Conservation (phyloP, 495 filamentous ascomycete genomes). For the Hypomontagnella submonticulosa region DNA sequence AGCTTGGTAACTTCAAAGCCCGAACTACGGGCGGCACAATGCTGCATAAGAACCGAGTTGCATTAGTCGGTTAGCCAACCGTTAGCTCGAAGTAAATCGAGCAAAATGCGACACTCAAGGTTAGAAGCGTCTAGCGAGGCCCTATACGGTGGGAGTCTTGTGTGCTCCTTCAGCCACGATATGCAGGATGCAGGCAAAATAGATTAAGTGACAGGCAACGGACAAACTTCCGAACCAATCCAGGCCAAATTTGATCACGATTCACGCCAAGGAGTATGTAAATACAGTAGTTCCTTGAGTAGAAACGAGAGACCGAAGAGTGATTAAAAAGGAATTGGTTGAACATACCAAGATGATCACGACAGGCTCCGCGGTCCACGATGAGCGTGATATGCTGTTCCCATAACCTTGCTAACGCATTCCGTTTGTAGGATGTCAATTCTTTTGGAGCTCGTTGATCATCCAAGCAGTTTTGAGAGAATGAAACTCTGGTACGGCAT, state of each 20-base stretch:
- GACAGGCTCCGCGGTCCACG: constrained; percentile 55
- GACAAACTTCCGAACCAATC: constrained; percentile 38
- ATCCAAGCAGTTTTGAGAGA: constrained; percentile 13
- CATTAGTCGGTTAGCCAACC: constrained; percentile 34
- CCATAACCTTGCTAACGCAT: constrained; percentile 51
- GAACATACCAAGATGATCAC: constrained; percentile 66
- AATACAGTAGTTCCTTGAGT: constrained; percentile 15
- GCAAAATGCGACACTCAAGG: constrained; percentile 35
- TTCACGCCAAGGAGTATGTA: constrained; percentile 19
- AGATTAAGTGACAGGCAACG: constrained; percentile 43
- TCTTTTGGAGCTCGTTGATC: constrained; percentile 9
- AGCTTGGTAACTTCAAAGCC: constrained; percentile 21
- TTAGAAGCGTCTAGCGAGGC: constrained; percentile 28
- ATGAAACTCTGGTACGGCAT: constrained; percentile 26
- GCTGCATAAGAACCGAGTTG: constrained; percentile 38
- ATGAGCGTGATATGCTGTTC: constrained; percentile 55
- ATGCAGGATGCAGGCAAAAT: constrained; percentile 39
- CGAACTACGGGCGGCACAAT: constrained; percentile 38
- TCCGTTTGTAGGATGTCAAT: constrained; percentile 1
- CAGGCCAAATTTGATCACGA: constrained; percentile 38
- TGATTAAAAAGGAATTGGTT: constrained; percentile 11
- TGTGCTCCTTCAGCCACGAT: constrained; percentile 36
- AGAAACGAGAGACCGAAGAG: constrained; percentile 11
- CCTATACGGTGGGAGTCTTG: constrained; percentile 31
- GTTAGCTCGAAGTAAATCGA: constrained; percentile 13